Evolutionary conservation across 2,329 filamentous ascomycete genomes (phyloP).

Genomic region (Calonectria fujianensis): DNA sequence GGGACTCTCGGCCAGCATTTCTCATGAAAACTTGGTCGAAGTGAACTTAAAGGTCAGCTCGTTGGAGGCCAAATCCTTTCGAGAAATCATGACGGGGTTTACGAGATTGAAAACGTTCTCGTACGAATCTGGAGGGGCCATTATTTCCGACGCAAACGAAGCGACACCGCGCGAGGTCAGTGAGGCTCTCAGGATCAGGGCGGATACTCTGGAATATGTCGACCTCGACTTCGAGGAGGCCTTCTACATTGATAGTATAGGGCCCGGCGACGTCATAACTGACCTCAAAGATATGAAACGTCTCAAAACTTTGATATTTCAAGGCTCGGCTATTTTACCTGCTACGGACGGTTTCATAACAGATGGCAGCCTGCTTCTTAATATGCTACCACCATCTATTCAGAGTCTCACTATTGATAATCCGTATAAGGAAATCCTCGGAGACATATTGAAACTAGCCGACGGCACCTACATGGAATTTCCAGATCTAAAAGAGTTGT

Average conservation of each 20-base stretch:
- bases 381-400: conserved; percentile 25
- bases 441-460: not conserved
- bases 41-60: conserved; percentile 6
- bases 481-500: not conserved
- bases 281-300: conserved; percentile 20
- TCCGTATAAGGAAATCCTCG: not conserved
- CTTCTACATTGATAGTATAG: not conserved
- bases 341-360: not conserved
- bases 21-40: conserved; percentile 12
- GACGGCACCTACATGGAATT: not conserved
- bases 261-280: not conserved
- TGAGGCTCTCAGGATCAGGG: not conserved
- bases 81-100: conserved; percentile 5
- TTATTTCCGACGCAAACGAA: not conserved
- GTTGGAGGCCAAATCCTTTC: not conserved
- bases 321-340: not conserved
- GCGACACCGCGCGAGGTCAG: not conserved
- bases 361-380: not conserved
- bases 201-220: conserved; percentile 19
- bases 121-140: conserved; percentile 8
- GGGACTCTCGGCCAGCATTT: not conserved
- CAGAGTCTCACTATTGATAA: not conserved
- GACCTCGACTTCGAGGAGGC: conserved; percentile 11
- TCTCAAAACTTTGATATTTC: conserved; percentile 16
- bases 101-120: conserved; percentile 9